phyloP scores from a whole-genome alignment of 768 basidiomycete genomes.

The Rhodotorula sphaerocarpa region DNA sequence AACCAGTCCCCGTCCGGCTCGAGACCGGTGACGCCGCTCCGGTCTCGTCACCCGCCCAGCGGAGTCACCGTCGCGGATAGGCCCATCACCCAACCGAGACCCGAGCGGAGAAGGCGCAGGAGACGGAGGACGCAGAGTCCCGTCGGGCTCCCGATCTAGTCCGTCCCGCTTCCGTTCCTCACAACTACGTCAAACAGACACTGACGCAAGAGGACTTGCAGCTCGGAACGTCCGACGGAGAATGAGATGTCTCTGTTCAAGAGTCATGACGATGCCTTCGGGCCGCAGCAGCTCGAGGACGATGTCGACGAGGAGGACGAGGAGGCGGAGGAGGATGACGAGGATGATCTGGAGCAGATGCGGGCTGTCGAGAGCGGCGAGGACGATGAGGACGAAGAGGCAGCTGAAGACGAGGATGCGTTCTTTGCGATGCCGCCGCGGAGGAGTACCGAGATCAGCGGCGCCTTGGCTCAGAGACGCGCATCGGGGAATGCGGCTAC shows the following conservation, averaged over 20 bases:
- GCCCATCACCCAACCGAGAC: slow-evolving; percentile 9
- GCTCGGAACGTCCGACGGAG: slow-evolving; percentile 14
- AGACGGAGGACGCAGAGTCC: slow-evolving; percentile 20
- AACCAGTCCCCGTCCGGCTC: neutral
- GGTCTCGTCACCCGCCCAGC: slow-evolving; percentile 21
- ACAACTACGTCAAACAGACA: too few relatives aligned
- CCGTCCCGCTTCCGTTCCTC: neutral
- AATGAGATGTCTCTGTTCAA: slow-evolving; percentile 30
- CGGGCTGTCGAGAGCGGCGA: neutral
- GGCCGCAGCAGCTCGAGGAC: neutral
- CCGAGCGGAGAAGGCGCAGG: slow-evolving; percentile 5
- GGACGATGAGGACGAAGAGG: neutral
- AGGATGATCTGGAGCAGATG: neutral
- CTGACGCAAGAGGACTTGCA: neutral
- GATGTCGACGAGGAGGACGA: slow-evolving; percentile 1
- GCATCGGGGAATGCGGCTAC: too few relatives aligned
- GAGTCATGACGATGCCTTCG: neutral
- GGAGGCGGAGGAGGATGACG: slow-evolving; percentile 5
- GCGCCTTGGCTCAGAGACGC: neutral
- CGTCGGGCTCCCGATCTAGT: slow-evolving; percentile 27
- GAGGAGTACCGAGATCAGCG: neutral
- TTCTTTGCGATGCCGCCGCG: slow-evolving; percentile 1
- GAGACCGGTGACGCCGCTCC: slow-evolving; percentile 4
- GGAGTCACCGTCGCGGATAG: slow-evolving; percentile 19
- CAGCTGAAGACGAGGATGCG: neutral